Conservation (phyloP, 768 basidiomycete species). For the Myochromella boudieri region DNA sequence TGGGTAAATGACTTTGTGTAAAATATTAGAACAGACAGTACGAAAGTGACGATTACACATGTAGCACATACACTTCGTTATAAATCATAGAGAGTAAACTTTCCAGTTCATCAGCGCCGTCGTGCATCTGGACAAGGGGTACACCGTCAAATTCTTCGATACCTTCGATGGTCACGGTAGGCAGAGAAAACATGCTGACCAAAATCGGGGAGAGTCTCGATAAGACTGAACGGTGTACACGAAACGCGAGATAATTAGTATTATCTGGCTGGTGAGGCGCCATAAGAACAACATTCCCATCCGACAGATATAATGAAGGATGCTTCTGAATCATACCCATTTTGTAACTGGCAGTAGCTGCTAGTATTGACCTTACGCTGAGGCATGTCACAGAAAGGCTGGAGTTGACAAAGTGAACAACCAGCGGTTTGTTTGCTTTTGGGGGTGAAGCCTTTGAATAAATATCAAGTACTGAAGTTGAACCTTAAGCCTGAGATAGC, state of each 20-base stretch:
- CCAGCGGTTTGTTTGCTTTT: too few species aligned
- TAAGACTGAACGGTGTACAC: constrained; percentile 15
- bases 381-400: too few species aligned
- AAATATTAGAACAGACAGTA: too few species aligned
- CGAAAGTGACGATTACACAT: too few species aligned
- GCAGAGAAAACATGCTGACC: constrained; percentile 13
- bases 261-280: neutral
- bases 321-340: neutral
- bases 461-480: too few species aligned
- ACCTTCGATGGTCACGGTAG: neutral
- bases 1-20: too few species aligned
- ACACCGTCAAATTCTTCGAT: constrained; percentile 11
- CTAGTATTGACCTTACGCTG: too few species aligned
- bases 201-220: constrained; percentile 10
- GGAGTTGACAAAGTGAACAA: too few species aligned
- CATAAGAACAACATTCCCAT: constrained; percentile 13
- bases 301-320: constrained; percentile 10
- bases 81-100: constrained; percentile 9
- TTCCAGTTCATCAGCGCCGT: constrained; percentile 5
- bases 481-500: too few species aligned
- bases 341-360: too few species aligned
- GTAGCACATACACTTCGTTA: too few species aligned
- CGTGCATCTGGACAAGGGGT: constrained; percentile 16
- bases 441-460: too few species aligned
- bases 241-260: constrained; percentile 8